Base-by-base conservation (phyloP, 495 filamentous ascomycete genomes). In the Podospora pseudocomata region DNA sequence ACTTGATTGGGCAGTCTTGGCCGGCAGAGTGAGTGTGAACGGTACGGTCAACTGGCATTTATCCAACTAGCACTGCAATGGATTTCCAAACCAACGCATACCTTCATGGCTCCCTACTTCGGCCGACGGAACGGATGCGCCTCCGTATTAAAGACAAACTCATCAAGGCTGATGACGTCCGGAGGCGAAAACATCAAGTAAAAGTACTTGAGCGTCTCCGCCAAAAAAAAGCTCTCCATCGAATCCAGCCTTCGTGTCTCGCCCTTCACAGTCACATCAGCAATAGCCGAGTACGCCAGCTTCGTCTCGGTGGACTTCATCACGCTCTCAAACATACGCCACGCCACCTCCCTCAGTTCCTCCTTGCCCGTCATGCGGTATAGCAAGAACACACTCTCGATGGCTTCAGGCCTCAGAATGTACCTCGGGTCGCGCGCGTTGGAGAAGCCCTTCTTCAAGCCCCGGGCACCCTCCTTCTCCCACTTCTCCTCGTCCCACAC, bases 91-190 rank as follows among this genome's bases (percentile, higher is more conserved):
- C 30, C 30, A 32, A 32, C 30, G 30, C 30, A 32, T 32, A 32
- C 7, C 30, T 7, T 32, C 4, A 32, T 32, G 30, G 7, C 0
- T 7, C 30, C 30, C 30, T 32, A 49, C 63, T 63, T 71, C 4
- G 75, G 73, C 44, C 80, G 69, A 70, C 70, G 76, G 18, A 97
- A 83, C 3, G 90, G 87, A 80, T 96, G 93, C 4, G 91, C 93
- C 80, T 96, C 93, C 0, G 92, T 96, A 76, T 96, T 96, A 64
- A 96, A 87, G 5, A 97, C 90, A 66, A 91, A 86, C 9, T 92
- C 82, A 70, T 92, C 88, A 77, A 96, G 78, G 75, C 86, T 92
- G 53, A 94, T 82, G 32, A 88, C 71, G 60, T 87, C 83, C 0
- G 91, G 89, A 34, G 92, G 88, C 18, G 86, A 89, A 72, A 95